A percentile compares a stretch with the other conserved stretches of the same genome.
phyloP scores from a whole-genome alignment of 1,284 basidiomycete genomes.

The Thecaphora thlaspeos region DNA sequence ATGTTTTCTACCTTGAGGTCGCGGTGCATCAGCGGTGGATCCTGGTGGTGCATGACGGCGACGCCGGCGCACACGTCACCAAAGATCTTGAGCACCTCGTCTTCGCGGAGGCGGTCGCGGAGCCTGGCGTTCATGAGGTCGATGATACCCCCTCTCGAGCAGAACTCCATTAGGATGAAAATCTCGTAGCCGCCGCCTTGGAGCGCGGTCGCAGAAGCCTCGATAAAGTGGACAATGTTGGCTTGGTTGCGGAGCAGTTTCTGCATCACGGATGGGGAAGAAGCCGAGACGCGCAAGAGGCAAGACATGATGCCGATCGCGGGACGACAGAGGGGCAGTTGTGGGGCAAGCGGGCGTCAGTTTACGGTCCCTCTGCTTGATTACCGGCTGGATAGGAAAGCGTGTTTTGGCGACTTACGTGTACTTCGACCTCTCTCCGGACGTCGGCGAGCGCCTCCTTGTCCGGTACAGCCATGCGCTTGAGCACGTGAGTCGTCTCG shows the following conservation, averaged over 20 bases:
- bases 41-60: slow-evolving; percentile 80
- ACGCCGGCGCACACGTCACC: slow-evolving; percentile 52
- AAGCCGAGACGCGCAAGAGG: too few relatives aligned
- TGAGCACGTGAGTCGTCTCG: slow-evolving; percentile 87
- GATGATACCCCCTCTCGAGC: slow-evolving; percentile 88
- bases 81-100: slow-evolving; percentile 96
- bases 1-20: slow-evolving; percentile 97
- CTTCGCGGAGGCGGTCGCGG: slow-evolving; percentile 86
- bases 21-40: slow-evolving; percentile 85
- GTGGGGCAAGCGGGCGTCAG: too few relatives aligned
- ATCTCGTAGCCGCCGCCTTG: slow-evolving; percentile 80
- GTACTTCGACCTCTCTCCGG: slow-evolving; percentile 95
- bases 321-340: too few relatives aligned
- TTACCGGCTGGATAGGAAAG: too few relatives aligned
- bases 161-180: slow-evolving; percentile 99
- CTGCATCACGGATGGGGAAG: too few relatives aligned
- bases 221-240: slow-evolving; percentile 89
- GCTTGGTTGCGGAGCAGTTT: slow-evolving; percentile 82
- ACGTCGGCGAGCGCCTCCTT: slow-evolving; percentile 89
- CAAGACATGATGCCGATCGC: too few relatives aligned
- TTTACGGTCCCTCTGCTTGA: too few relatives aligned
- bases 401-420: too few relatives aligned
- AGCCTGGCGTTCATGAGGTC: slow-evolving; percentile 98
- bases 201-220: slow-evolving; percentile 66
- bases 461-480: slow-evolving; percentile 89